Evolutionary conservation across 495 filamentous ascomycete species (phyloP), one percentile per base, ranked within the genome.

Genomic region (Hypoxylon rickii): DNA sequence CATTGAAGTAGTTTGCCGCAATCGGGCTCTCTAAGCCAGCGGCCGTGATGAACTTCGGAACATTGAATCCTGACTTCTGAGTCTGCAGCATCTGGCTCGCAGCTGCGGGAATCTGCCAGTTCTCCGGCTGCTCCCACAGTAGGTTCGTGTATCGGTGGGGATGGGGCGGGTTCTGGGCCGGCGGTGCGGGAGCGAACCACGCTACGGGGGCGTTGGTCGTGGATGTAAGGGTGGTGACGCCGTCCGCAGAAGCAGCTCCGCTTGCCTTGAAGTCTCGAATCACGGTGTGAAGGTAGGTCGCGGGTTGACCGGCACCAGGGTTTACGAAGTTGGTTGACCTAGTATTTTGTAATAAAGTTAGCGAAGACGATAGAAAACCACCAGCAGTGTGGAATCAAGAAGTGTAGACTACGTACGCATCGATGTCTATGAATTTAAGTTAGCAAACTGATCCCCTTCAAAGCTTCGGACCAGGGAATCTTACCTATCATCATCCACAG

Each of bases 121-220:
- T 68, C 17, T 48, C 65, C 0, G 74, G 72, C 58, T 74, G 69
- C 31, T 66, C 70, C 64, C 68, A 76, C 7, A 79, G 49, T 31
- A 79, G 55, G 44, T 73, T 69, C 10, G 76, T 69, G 66, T 79
- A 79, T 29, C 72, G 70, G 56, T 79, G 76, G 6, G 76, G 69
- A 47, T 76, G 70, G 7, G 68, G 65, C 8, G 76, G 76, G 0
- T 58, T 71, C 63, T 79, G 72, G n/a, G 74, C 62, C 7, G 70
- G 75, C 0, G 76, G 76, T 3, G 58, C 67, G 1, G 76, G 75
- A 1, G 63, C 74, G 21, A 74, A 67, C 63, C 76, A 79, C 0
- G 75, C 50, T 1, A 72, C 58, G 6, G 76, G 76, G 0, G 67
- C 65, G 6, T 61, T 72, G n/a, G 69, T 50, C 2, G 65, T 65